Base-by-base conservation (phyloP, 495 filamentous ascomycete genomes). In the Talaromyces trachyspermus region DNA sequence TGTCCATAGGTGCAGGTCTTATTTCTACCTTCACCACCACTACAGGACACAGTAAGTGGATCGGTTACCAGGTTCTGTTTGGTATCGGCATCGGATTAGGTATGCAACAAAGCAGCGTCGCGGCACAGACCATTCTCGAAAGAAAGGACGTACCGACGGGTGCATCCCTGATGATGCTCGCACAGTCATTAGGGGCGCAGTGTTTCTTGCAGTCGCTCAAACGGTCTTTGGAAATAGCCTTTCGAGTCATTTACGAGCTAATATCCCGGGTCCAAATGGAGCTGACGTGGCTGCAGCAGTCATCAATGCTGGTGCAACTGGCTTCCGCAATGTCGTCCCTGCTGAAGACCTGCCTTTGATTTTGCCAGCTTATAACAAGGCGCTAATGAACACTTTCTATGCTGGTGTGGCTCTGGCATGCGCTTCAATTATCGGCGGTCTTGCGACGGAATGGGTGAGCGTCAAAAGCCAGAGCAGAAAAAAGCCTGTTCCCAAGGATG, bases 371-470 rank as follows among this genome's bases (percentile, higher is more conserved):
- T 89, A 86, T 55, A 86, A 85, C 46, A 57, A 70, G 19, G 74
- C 81, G 0, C 49, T 89, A 22, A 76, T 69, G 4, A 51, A 72
- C 26, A 69, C 75, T 0, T 89, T 81, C 59, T 68, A 78, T 37
- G 78, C 86, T 1, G 68, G 71, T 52, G 66, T 80, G 12, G 79
- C 77, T 0, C 64, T 84, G 59, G 65, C 70, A 11, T 66, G 65
- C 17, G 27, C 79, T 0, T 72, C 75, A 8, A 66, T 84, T 9
- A 14, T 87, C 40, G 82, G 76, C 0, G 64, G 66, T 11, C 47
- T 67, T 0, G 57, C 67, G 2, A 68, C 84, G n/a, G 79, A 88
- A 62, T 88, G 84, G 86, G 79, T 69, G 59, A 79, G 71, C 46
- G 84, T 89, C 14, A 89, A 88, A 70, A 33, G 29, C 17, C 27